Percentiles rank a stretch among this genome's conserved stretches.
Evolutionary conservation across 75 land plant genomes (phyloP).

Genomic region (Pseudotsuga menziesii): DNA sequence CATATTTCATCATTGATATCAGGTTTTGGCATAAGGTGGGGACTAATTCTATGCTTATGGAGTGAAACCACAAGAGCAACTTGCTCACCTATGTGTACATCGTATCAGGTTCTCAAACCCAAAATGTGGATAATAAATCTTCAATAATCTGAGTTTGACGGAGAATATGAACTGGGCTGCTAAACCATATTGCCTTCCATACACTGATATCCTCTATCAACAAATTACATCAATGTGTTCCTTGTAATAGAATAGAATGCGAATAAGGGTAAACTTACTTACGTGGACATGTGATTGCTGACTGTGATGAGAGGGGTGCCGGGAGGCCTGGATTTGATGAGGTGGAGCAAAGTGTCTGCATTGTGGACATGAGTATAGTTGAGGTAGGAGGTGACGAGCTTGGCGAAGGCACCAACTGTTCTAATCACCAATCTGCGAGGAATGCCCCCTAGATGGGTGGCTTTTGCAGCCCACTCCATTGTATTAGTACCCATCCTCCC

Average conservation of each 20-base stretch:
- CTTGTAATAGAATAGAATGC: slow-evolving; percentile 1
- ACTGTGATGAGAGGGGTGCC: slow-evolving; percentile 89
- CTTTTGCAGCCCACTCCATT: slow-evolving; percentile 72
- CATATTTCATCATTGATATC: too few relatives aligned
- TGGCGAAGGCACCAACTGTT: slow-evolving; percentile 70
- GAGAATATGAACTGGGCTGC: too few relatives aligned
- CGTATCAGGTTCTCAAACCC: too few relatives aligned
- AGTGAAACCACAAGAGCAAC: too few relatives aligned
- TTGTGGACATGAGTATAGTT: slow-evolving; percentile 78
- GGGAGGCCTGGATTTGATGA: slow-evolving; percentile 70
- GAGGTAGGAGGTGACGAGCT: slow-evolving; percentile 47
- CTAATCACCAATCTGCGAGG: slow-evolving; percentile 58
- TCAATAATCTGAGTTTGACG: too few relatives aligned
- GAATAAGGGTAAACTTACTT: slow-evolving; percentile 12
- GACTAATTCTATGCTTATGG: too few relatives aligned
- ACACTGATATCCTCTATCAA: too few relatives aligned
- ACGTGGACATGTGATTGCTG: slow-evolving; percentile 99
- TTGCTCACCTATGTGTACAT: too few relatives aligned
- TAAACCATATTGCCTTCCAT: too few relatives aligned
- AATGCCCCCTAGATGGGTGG: slow-evolving; percentile 65
- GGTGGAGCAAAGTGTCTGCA: slow-evolving; percentile 57
- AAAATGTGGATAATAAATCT: too few relatives aligned
- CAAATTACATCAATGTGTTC: too few relatives aligned
- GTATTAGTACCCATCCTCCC: slow-evolving; percentile 3
- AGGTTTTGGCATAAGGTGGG: too few relatives aligned